These are phyloP conservation scores for Cystobasidium tubakii DNA, from an alignment of 768 basidiomycete species.

Conservation along the genomic window DNA sequence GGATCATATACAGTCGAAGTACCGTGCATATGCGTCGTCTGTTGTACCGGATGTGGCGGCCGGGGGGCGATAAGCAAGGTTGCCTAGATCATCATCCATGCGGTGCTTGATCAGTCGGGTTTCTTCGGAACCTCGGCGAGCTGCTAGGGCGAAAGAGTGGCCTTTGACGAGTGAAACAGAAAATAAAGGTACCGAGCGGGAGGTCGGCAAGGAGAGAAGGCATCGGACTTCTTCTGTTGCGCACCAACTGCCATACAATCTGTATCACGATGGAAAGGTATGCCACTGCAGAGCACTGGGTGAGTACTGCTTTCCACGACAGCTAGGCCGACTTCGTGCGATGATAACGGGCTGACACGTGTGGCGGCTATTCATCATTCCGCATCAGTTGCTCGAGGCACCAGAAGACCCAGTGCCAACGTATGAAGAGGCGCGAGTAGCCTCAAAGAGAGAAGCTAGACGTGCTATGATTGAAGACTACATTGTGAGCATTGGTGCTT, in stretches of 20 bases:
- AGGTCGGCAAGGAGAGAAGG: background rate
- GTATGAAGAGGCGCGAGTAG: slow-evolving; percentile 12
- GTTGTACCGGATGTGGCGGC: too few species aligned
- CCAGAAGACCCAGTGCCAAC: slow-evolving; percentile 12
- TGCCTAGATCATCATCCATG: too few species aligned
- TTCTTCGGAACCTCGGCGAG: too few species aligned
- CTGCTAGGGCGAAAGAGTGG: too few species aligned
- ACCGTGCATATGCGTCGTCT: too few species aligned
- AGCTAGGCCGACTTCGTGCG: background rate
- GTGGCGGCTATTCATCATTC: background rate
- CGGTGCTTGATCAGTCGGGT: too few species aligned
- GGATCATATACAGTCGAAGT: too few species aligned
- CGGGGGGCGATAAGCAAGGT: too few species aligned
- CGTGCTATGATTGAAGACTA: slow-evolving; percentile 12
- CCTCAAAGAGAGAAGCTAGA: background rate
- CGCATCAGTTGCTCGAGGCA: slow-evolving; percentile 5
- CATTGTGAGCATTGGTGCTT: background rate
- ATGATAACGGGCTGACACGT: slow-evolving; percentile 10
- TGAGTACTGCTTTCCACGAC: background rate
- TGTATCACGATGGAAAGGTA: background rate
- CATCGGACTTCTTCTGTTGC: background rate
- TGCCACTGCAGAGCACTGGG: background rate
- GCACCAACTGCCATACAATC: background rate
- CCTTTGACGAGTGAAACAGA: too few species aligned
- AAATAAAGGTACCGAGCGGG: too few species aligned